These are phyloP conservation scores for Pseudogymnoascus verrucosus DNA, from an alignment of 2,329 filamentous ascomycete genomes.

Conservation along the genomic window DNA sequence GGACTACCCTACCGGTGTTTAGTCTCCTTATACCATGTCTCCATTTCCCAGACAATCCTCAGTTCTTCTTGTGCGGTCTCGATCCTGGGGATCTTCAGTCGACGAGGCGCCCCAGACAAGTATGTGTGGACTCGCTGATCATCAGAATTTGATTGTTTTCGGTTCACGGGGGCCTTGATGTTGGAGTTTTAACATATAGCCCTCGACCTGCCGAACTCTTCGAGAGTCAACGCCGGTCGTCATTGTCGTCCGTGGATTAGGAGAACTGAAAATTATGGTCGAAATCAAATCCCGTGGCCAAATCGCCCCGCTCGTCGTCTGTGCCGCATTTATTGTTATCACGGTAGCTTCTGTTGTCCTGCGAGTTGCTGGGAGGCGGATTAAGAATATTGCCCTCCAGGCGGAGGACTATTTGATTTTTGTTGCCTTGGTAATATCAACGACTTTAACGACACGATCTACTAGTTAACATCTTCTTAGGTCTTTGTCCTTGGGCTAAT, in stretches of 20 bases:
- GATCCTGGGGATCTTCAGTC: background rate
- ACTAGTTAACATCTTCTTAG: background rate
- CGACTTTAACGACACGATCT: background rate
- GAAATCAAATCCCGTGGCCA: background rate
- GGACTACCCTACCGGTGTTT: background rate
- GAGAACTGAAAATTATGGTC: background rate
- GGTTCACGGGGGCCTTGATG: background rate
- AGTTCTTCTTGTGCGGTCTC: background rate
- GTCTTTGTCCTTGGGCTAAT: background rate
- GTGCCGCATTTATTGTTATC: background rate
- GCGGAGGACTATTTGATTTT: slow-evolving; percentile 34
- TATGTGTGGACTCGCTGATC: background rate
- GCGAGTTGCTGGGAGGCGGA: background rate
- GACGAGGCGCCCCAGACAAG: background rate
- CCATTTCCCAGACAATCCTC: background rate
- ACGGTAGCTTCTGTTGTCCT: background rate
- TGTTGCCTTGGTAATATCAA: slow-evolving; percentile 21
- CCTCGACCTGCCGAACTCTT: background rate
- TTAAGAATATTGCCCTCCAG: slow-evolving; percentile 20
- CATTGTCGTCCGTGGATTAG: background rate
- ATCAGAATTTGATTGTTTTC: background rate
- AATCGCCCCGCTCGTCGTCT: slow-evolving; percentile 2
- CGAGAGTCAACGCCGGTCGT: background rate
- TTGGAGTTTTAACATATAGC: background rate
- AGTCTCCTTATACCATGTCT: background rate